phyloP scores from a whole-genome alignment of 1,284 basidiomycete genomes.

The Apiotrichum brassicae region DNA sequence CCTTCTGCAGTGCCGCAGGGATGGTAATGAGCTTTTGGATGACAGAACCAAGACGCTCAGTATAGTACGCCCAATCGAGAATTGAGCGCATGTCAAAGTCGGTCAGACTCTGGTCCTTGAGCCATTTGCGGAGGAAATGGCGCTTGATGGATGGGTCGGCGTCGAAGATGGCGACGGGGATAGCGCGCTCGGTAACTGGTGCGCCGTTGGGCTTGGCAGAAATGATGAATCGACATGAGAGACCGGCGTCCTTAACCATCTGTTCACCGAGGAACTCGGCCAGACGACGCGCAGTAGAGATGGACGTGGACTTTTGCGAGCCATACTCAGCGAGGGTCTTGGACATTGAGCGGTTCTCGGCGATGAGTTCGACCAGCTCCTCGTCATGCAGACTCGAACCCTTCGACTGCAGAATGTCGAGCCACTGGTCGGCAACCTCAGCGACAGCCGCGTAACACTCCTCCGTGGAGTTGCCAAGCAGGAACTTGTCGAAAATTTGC shows the following conservation, averaged over 20 bases:
- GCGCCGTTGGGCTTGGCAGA: conserved; percentile 88
- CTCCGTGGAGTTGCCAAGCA: conserved; percentile 84
- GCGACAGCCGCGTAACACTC: conserved; percentile 96
- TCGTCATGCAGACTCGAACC: conserved; percentile 79
- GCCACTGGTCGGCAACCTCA: conserved; percentile 91
- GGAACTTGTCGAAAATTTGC: conserved; percentile 95
- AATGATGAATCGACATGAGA: conserved; percentile 98
- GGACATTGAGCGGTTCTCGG: conserved; percentile 97
- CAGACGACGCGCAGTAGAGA: conserved; percentile 88
- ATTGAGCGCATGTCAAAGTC: conserved; percentile 92
- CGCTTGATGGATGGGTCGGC: conserved; percentile 87
- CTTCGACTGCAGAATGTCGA: conserved; percentile 86
- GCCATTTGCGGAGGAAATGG: conserved; percentile 89
- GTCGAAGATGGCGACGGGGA: conserved; percentile 98
- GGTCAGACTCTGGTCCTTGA: conserved; percentile 82
- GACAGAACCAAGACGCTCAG: conserved; percentile 93
- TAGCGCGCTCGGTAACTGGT: conserved; percentile 93
- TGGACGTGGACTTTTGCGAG: conserved; percentile 94
- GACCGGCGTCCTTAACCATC: conserved; percentile 99
- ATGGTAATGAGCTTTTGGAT: conserved; percentile 99
- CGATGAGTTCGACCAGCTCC: conserved; percentile 95
- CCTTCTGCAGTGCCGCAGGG: conserved; percentile 96
- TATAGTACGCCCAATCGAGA: conserved; percentile 98
- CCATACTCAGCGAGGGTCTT: conserved; percentile 95
- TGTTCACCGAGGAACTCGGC: conserved; percentile 97